These are phyloP conservation scores for Blastobotrys chiropterorum DNA, from an alignment of 805 yeast species.

Conservation along the genomic window DNA sequence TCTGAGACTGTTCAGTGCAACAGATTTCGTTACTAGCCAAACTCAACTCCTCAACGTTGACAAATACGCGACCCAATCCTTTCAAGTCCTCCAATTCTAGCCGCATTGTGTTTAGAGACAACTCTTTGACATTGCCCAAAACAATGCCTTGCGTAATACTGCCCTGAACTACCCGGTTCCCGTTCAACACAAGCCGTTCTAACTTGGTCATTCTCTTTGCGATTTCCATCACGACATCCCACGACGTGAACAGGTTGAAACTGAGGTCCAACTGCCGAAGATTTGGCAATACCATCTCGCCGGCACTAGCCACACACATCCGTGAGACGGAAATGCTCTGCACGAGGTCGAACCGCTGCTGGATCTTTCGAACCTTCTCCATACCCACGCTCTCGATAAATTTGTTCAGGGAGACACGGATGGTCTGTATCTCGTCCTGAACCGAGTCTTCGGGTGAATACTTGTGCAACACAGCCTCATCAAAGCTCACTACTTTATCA, in stretches of 20 bases:
- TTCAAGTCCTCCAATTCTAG: slow-evolving; percentile 7
- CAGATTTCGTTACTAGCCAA: slow-evolving; percentile 17
- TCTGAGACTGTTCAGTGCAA: slow-evolving; percentile 5
- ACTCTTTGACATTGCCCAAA: too few species aligned
- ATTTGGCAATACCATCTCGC: not conserved
- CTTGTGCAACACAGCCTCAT: slow-evolving; percentile 43
- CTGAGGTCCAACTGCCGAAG: slow-evolving; percentile 47
- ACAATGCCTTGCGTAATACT: too few species aligned
- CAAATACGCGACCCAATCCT: slow-evolving; percentile 30
- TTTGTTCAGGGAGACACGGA: slow-evolving; percentile 50
- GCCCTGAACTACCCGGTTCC: slow-evolving; percentile 32
- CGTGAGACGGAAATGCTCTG: slow-evolving; percentile 45
- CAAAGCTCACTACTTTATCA: slow-evolving; percentile 34
- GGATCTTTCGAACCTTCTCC: slow-evolving; percentile 45
- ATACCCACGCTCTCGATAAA: slow-evolving; percentile 60
- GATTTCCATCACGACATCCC: slow-evolving; percentile 37
- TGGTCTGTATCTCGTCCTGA: slow-evolving; percentile 23
- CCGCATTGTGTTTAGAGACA: not conserved
- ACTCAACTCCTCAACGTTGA: slow-evolving; percentile 21
- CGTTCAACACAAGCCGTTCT: slow-evolving; percentile 41
- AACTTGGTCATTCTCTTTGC: slow-evolving; percentile 35
- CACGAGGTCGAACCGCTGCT: slow-evolving; percentile 42
- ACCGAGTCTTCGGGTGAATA: slow-evolving; percentile 39
- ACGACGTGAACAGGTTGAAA: slow-evolving; percentile 45
- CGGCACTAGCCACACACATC: slow-evolving; percentile 30